Base-by-base conservation (phyloP, 2,329 filamentous ascomycete species). In the Colletotrichum neosansevieriae region DNA sequence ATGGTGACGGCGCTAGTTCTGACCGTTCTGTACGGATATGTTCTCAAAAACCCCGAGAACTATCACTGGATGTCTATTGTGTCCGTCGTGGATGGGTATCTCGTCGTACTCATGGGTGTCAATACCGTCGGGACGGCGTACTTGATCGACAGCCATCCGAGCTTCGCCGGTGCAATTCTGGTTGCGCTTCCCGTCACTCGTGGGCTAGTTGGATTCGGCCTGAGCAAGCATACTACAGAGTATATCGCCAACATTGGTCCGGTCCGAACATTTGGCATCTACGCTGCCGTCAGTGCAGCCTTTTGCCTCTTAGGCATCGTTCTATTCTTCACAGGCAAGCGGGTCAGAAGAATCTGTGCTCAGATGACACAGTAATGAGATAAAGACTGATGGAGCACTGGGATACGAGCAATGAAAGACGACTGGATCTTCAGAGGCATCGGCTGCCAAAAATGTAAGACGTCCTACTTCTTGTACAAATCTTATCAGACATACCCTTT, bases 241-340 rank as follows among this genome's bases (percentile, higher is more conserved):
- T 70, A 67, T 17, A 80, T 70, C n/a, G 40, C 51, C 32, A 63
- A 58, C 54, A 54, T 70, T 34, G 67, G 67, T 11, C 50, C 59
- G 12, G 59, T 63, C 36, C 44, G 32, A 15, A 70, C 67, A 2
- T 70, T 67, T 29, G 59, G 58, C 12, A 63, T 70, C n/a, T 70
- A 68, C 24, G 58, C 63, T 13, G 58, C 58, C 21, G 47, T 68
- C 9, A 67, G 63, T 51, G 54, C 64, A 29, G 58, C 53, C 9
- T 59, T 68, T 12, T 61, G 63, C 15, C 49, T 70, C 7, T 24
- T 68, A 6, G 67, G 63, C 3, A 29, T 70, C 11, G 11, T 59
- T 1, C 10, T 70, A 10, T 70, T 56, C 24, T 69, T 67, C 19
- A 63, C 24, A 2, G 64, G 58, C 4, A 67, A 67, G 59, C 40